phyloP scores from a whole-genome alignment of 805 yeast species.

The Wickerhamomyces chaumierensis region DNA sequence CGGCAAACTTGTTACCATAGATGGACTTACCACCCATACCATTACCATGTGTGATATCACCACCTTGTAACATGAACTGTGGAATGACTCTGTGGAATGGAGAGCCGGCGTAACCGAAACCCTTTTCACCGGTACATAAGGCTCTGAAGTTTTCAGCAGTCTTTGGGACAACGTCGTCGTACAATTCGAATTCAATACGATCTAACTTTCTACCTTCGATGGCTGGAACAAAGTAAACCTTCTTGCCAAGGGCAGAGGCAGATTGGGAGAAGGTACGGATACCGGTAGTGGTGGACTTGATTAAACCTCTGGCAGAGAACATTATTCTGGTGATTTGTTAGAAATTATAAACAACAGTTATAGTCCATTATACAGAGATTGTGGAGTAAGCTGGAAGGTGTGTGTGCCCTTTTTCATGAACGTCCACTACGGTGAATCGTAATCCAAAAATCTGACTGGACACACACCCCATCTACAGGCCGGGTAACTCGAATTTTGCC shows the following conservation, averaged over 20 bases:
- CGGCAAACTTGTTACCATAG: constrained; percentile 56
- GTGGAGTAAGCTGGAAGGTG: no score
- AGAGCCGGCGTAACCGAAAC: constrained; percentile 72
- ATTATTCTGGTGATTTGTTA: no score
- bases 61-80: constrained; percentile 94
- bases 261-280: constrained; percentile 15
- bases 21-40: constrained; percentile 92
- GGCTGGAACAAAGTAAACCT: constrained; percentile 45
- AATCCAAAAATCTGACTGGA: no score
- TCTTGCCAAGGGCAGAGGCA: constrained; percentile 27
- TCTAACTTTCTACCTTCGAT: constrained; percentile 34
- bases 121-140: constrained; percentile 67
- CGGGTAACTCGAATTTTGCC: no score
- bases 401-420: no score
- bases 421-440: no score
- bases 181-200: constrained; percentile 23
- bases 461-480: no score
- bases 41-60: constrained; percentile 76
- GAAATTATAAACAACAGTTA: no score
- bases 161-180: constrained; percentile 46
- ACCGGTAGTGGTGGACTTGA: constrained; percentile 7
- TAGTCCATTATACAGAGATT: no score
- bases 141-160: constrained; percentile 78
- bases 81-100: constrained; percentile 92
- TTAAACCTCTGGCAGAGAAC: constrained; percentile 8